Base-by-base conservation (phyloP, 768 basidiomycete genomes). In the Leccinum imitatum region DNA sequence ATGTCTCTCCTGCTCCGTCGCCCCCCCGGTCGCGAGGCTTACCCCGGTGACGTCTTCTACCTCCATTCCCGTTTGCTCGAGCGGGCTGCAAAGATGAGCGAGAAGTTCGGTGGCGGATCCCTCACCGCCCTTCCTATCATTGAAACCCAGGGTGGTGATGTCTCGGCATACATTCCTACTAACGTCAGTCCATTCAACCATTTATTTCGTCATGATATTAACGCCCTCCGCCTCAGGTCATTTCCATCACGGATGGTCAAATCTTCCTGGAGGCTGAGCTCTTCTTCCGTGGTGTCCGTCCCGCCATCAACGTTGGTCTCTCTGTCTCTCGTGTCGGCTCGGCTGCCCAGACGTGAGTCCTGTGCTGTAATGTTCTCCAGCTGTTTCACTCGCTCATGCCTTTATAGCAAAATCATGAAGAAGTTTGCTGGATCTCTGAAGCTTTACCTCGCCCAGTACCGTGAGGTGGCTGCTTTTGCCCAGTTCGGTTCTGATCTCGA, bases 401-500 rank as follows among this genome's bases (percentile, higher is more conserved):
- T 63, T 56, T 56, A 66, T 64, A 91, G 89, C 68, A 94, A 95
- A 81, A 94, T 98, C 81, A 98, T 99, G 97, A 99, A 98, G 91
- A 95, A 98, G 83, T 98, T 98, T 70, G 97, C 97, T 70, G 97
- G 97, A 84, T 98, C 97, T 57, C 87, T 98, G 69, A 98, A 98
- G 82, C 87, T 99, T 51, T 99, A 99, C 87, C 93, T 99, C 67
- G 97, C 97, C 31, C 97, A 99, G 78, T 99, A 98, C 84, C 95
- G 97, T 90, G 97, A 99, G 85, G 97, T 99, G 67, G 97, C 97
- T 67, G 95, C 95, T 66, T 97, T 96, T 74, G 95, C 96, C 59
- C 97, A 98, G 76, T 99, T 99, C 83, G 97, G 97, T 86, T 99
- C 97, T 71, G 97, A 99, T 79, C 91, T 98, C 73, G 97, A 98